Percentiles rank a stretch among this genome's conserved stretches.
Evolutionary conservation across 257 asterid species (phyloP).

Genomic region (Nicotiana paniculata): DNA sequence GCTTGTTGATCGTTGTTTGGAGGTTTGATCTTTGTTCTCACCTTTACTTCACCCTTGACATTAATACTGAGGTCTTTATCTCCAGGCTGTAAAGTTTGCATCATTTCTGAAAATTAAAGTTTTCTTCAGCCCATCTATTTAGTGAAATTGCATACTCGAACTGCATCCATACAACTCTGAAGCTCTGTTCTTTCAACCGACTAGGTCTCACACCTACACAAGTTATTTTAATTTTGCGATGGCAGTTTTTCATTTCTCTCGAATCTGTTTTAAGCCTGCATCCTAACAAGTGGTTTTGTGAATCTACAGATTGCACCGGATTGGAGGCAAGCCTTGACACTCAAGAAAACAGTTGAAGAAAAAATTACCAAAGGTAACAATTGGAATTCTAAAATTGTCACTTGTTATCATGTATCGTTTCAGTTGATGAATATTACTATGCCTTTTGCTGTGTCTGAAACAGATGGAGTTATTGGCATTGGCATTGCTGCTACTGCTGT

Average conservation of each 20-base stretch:
- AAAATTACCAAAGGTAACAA: conserved; percentile 65
- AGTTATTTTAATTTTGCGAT: not conserved
- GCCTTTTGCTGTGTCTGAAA: not conserved
- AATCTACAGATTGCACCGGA: conserved; percentile 64
- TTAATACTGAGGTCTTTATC: conserved; percentile 32
- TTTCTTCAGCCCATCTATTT: not conserved
- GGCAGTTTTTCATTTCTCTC: not conserved
- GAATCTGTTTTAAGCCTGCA: not conserved
- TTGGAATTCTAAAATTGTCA: not conserved
- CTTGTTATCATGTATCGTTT: not conserved
- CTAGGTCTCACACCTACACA: not conserved
- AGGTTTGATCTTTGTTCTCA: conserved; percentile 33
- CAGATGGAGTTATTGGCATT: conserved; percentile 79
- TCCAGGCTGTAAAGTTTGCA: conserved; percentile 53
- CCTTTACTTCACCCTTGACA: not conserved
- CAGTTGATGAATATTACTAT: not conserved
- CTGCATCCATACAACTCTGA: not conserved
- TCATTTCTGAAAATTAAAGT: not conserved
- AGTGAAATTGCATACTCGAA: not conserved
- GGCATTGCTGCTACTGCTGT: conserved; percentile 89
- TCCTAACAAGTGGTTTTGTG: not conserved
- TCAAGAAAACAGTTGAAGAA: conserved; percentile 81
- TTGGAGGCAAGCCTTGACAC: conserved; percentile 83
- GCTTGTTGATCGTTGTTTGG: conserved; percentile 67
- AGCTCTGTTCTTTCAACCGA: not conserved